phyloP scores from a whole-genome alignment of 371 early-diverging fungal genomes.

The Gilbertella persicaria region DNA sequence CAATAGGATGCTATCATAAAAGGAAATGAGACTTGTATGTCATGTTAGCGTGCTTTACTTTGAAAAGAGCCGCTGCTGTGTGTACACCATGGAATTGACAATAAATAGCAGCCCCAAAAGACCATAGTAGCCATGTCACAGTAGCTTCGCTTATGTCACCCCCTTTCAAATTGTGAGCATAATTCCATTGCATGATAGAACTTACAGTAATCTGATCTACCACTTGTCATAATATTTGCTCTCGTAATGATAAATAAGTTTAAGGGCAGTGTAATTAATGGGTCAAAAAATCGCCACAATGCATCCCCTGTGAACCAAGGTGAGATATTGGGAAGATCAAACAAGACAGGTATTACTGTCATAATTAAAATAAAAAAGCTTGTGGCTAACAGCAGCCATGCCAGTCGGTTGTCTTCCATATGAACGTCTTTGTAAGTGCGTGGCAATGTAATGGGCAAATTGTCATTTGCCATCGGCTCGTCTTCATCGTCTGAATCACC shows the following conservation, averaged over 20 bases:
- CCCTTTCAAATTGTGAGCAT: conserved; percentile 17
- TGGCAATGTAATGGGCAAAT: no score
- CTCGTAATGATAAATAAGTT: conserved; percentile 42
- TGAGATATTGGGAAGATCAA: conserved; percentile 28
- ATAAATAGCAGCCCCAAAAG: conserved; percentile 42
- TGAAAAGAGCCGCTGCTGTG: conserved; percentile 48
- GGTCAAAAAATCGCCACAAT: conserved; percentile 48
- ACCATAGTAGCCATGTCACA: conserved; percentile 41
- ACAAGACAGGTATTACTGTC: conserved; percentile 44
- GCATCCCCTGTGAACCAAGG: conserved; percentile 46
- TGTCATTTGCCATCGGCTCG: no score
- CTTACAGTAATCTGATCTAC: conserved; percentile 35
- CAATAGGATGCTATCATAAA: conserved; percentile 41
- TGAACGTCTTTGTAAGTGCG: conserved; percentile 20
- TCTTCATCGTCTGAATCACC: conserved; percentile 23
- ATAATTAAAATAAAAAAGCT: conserved; percentile 37
- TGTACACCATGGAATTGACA: conserved; percentile 53
- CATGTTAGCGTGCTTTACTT: no score
- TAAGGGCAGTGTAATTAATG: conserved; percentile 46
- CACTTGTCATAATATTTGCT: conserved; percentile 32
- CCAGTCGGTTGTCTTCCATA: conserved; percentile 27
- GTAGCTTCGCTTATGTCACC: conserved; percentile 35
- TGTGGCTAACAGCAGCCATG: conserved; percentile 36
- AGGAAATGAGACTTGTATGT: not conserved
- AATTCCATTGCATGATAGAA: not conserved